These are phyloP conservation scores for Aspergillus hancockii DNA, from an alignment of 495 filamentous ascomycete genomes.

Conservation along the genomic window DNA sequence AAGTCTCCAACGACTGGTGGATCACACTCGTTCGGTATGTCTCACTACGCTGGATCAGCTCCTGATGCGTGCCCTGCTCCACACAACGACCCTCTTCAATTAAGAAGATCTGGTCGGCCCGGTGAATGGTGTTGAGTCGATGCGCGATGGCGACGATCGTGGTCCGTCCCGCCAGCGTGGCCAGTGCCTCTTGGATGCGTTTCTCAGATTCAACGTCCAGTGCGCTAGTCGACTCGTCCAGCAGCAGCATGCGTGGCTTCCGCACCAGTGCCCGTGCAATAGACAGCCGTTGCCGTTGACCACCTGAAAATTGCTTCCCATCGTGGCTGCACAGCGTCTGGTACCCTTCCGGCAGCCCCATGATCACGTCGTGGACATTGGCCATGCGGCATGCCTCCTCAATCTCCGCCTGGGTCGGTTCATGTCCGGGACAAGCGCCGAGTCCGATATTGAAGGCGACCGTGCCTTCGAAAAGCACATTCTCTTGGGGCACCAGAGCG, in stretches of 20 bases:
- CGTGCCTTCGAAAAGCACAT: constrained; percentile 52
- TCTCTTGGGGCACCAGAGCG: constrained; percentile 56
- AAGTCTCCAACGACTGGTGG: constrained; percentile 36
- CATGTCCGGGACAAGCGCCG: constrained; percentile 45
- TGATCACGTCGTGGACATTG: constrained; percentile 60
- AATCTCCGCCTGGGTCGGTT: constrained; percentile 51
- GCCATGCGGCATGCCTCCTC: constrained; percentile 56
- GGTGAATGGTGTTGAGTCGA: constrained; percentile 70
- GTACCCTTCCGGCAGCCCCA: constrained; percentile 59
- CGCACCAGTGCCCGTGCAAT: constrained; percentile 74
- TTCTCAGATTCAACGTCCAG: constrained; percentile 72
- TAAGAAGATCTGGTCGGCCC: constrained; percentile 73
- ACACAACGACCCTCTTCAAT: constrained; percentile 66
- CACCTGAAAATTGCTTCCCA: constrained; percentile 65
- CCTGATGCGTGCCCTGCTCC: constrained; percentile 67
- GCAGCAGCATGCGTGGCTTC: constrained; percentile 63
- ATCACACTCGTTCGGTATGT: constrained; percentile 57
- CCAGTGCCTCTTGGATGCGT: constrained; percentile 67
- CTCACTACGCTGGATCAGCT: constrained; percentile 60
- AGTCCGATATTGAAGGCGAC: constrained; percentile 56
- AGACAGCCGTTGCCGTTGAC: constrained; percentile 74
- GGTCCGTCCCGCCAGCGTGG: constrained; percentile 64
- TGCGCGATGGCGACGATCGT: constrained; percentile 78
- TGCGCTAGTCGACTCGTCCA: constrained; percentile 76
- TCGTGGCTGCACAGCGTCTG: constrained; percentile 63